These are phyloP conservation scores for Xylaria cubensis DNA, from an alignment of 495 filamentous ascomycete species.

Conservation along the genomic window DNA sequence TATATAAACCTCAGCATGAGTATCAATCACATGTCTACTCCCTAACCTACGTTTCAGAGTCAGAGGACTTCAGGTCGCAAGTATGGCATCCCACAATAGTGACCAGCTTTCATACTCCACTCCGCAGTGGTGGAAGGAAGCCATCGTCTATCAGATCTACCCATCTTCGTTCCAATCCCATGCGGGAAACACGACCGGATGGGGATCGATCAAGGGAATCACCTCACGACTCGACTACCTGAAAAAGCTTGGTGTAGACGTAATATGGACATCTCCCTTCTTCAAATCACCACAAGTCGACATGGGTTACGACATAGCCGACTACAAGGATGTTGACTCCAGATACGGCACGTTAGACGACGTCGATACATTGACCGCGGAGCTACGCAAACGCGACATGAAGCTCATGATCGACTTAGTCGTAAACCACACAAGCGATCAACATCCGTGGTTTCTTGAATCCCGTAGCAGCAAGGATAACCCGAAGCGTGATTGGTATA, in stretches of 20 bases:
- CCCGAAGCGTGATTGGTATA: constrained; percentile 67
- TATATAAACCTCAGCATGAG: background rate
- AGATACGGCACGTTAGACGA: constrained; percentile 66
- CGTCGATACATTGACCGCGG: constrained; percentile 61
- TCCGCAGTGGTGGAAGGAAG: constrained; percentile 25
- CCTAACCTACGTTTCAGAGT: background rate
- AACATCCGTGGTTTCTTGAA: constrained; percentile 70
- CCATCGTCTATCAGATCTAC: constrained; percentile 67
- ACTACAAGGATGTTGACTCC: constrained; percentile 64
- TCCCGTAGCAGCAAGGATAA: constrained; percentile 56
- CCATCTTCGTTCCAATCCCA: constrained; percentile 67
- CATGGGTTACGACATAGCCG: constrained; percentile 65
- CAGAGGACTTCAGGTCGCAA: background rate
- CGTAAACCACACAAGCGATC: constrained; percentile 69
- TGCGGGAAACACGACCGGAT: constrained; percentile 57
- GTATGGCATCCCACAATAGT: background rate
- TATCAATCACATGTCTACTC: background rate
- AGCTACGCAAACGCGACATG: constrained; percentile 64
- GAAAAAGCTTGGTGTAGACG: constrained; percentile 62
- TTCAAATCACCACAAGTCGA: constrained; percentile 67
- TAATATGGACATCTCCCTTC: constrained; percentile 66
- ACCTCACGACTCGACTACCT: constrained; percentile 51
- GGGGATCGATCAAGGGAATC: constrained; percentile 53
- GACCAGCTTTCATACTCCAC: constrained; percentile 1
- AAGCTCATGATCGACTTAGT: constrained; percentile 70